These are phyloP conservation scores for Tylopilus subfusipes DNA, from an alignment of 768 basidiomycete species.

Conservation along the genomic window DNA sequence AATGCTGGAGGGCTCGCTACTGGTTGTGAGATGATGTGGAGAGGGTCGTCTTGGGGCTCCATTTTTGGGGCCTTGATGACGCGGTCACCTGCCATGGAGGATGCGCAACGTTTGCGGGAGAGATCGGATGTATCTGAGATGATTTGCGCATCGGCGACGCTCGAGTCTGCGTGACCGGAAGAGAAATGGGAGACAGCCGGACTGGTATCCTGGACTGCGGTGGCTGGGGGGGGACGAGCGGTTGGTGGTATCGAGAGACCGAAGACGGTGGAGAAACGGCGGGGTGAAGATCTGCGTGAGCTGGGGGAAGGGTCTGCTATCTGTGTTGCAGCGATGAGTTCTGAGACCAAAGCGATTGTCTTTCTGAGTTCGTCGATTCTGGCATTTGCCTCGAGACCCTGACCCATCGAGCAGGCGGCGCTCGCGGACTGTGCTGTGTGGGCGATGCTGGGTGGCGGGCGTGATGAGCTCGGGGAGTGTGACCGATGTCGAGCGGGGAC, in stretches of 20 bases:
- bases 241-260: constrained; percentile 31
- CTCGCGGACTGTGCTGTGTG: constrained; percentile 58
- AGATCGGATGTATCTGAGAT: constrained; percentile 36
- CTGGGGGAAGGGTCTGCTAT: constrained; percentile 32
- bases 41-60: constrained; percentile 44
- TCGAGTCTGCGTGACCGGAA: constrained; percentile 12
- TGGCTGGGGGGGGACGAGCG: constrained; percentile 18
- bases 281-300: constrained; percentile 32
- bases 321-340: constrained; percentile 48
- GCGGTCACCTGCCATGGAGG: constrained; percentile 44
- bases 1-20: constrained; percentile 23
- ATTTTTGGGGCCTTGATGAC: constrained; percentile 47
- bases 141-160: constrained; percentile 22
- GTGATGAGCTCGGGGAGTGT: constrained; percentile 11
- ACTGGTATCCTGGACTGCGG: constrained; percentile 24
- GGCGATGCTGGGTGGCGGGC: constrained; percentile 46
- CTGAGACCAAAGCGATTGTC: constrained; percentile 50
- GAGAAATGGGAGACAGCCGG: constrained; percentile 22
- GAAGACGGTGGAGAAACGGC: constrained; percentile 18
- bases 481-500: constrained; percentile 15
- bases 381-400: constrained; percentile 44
- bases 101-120: constrained; percentile 51
- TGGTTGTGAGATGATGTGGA: constrained; percentile 25
- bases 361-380: constrained; percentile 56
- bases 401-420: constrained; percentile 44